A percentile compares a stretch with the other conserved stretches of the same genome.
Evolutionary conservation across 225 moss, liverwort and hornwort species (phyloP).

Genomic region (Pseudisothecium myosuroides): DNA sequence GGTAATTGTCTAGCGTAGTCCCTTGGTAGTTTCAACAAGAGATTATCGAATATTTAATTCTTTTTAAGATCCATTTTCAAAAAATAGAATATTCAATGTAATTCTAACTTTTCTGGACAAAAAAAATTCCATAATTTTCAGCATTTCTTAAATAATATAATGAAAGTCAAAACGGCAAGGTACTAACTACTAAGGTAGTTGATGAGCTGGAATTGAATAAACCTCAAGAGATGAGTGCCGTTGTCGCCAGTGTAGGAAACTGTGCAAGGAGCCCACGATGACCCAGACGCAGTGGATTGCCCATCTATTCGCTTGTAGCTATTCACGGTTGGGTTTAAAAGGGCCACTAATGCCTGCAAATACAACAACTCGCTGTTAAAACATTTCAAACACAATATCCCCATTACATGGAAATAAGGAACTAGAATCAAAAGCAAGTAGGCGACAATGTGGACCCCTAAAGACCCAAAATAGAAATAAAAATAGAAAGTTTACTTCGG

Average conservation of each 20-base stretch:
- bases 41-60: not conserved
- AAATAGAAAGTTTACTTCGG: not conserved
- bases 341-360: conserved; percentile 55
- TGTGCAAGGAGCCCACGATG: conserved; percentile 85
- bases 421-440: not conserved
- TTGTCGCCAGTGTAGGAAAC: conserved; percentile 87
- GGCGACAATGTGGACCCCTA: not conserved
- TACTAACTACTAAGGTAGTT: not conserved
- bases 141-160: not conserved
- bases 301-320: conserved; percentile 92
- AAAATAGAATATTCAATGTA: no score
- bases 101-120: no score
- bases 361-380: not conserved
- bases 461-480: not conserved
- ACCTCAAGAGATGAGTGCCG: conserved; percentile 88
- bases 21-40: not conserved
- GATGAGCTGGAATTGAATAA: not conserved
- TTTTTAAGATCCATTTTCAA: no score
- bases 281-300: conserved; percentile 64
- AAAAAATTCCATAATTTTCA: not conserved
- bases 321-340: conserved; percentile 83
- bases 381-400: not conserved
- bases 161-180: not conserved
- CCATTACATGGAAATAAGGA: not conserved
- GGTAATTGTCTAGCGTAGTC: not conserved